Base-by-base conservation (phyloP, 2,329 filamentous ascomycete genomes). In the Phaeomoniella chlamydospora region DNA sequence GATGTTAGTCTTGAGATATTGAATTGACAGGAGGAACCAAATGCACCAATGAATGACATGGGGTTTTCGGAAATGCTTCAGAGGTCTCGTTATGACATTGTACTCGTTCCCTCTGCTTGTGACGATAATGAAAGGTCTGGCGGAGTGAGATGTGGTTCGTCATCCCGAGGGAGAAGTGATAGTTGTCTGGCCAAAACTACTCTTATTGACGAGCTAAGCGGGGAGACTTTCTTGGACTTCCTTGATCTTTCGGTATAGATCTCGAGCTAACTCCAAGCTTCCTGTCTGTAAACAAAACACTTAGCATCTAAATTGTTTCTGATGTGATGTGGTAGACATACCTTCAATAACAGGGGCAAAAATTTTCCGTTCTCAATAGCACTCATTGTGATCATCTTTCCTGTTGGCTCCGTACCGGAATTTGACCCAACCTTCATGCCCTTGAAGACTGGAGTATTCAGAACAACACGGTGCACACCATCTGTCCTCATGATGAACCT, bases 401-500 rank as follows among this genome's bases (percentile, higher is more conserved):
- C 70, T 30, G 72, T 74, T 18, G 83, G 77, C 47, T 80, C 80
- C 35, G 61, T 59, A 34, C 72, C 72, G 29, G 58, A 53, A 3
- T 59, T 51, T 42, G 86, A 74, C 41, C 85, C 78, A 50, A 92
- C 84, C 31, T 75, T 74, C 71, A 92, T 81, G 4, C 77, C 73
- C 39, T 82, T 79, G 40, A 85, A 72, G 40, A 96, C 68, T 1
- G 77, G 74, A 1, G 81, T 84, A 59, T 96, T 96, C 35, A 96
- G 65, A 42, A 94, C 77, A 37, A 96, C 76, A 15, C 85, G 74
- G 49, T 87, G 77, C 1, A 84, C 90, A 41, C 86, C 85, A 50
- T 94, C 87, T 45, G 92, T 85, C 13, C 88, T 79, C 76, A 94
- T 86, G 41, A 96, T 72, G 45, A 96, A 72, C 30, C 88, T 80